These are phyloP conservation scores for Coprinopsis strossmayeri DNA, from an alignment of 768 basidiomycete species.

Conservation along the genomic window DNA sequence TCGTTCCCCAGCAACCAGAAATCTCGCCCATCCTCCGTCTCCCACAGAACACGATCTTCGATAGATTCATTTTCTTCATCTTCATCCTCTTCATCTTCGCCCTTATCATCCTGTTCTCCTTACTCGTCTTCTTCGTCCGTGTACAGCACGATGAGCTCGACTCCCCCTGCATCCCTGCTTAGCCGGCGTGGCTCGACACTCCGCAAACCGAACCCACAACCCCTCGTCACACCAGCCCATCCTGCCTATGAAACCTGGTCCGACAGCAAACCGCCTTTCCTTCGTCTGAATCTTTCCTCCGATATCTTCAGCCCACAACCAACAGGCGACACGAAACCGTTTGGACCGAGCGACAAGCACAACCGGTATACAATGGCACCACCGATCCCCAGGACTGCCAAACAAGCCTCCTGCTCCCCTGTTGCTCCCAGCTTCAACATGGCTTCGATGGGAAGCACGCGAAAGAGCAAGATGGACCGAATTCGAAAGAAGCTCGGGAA, in stretches of 20 bases:
- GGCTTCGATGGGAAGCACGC: constrained; percentile 31
- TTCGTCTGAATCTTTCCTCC: constrained; percentile 10
- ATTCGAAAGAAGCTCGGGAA: constrained; percentile 57
- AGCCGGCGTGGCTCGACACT: background rate
- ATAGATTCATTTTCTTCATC: constrained; percentile 19
- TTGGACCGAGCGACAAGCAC: background rate
- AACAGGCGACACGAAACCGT: background rate
- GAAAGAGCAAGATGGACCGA: constrained; percentile 57
- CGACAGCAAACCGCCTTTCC: constrained; percentile 14
- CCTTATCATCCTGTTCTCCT: background rate
- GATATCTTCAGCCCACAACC: background rate
- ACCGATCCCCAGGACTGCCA: background rate
- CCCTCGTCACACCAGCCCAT: background rate
- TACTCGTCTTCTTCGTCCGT: constrained; percentile 3
- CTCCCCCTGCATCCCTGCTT: background rate
- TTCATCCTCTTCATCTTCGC: constrained; percentile 16
- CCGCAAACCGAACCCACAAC: constrained; percentile 2
- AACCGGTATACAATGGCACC: constrained; percentile 5
- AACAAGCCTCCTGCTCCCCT: background rate
- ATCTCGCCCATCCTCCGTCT: constrained; percentile 10
- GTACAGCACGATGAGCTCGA: constrained; percentile 1
- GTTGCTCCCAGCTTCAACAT: constrained; percentile 25
- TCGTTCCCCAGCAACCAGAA: constrained; percentile 13
- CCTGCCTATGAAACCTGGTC: constrained; percentile 12
- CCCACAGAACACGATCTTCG: constrained; percentile 19